Percentiles rank a stretch among this genome's conserved stretches.
Conservation (phyloP, 805 yeast species). For the Metschnikowia amazonensis region DNA sequence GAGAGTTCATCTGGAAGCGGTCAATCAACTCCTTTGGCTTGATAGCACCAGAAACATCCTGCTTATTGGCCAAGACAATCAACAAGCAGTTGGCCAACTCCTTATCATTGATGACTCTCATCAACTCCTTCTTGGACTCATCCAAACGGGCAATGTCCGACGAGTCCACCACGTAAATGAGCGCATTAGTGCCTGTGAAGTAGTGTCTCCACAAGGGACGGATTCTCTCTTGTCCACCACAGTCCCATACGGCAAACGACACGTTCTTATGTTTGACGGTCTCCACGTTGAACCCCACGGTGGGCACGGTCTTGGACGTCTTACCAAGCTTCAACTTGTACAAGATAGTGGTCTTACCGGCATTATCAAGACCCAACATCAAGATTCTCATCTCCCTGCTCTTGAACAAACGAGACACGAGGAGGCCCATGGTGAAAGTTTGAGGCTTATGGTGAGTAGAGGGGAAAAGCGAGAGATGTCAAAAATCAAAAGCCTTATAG, state of each 20-base stretch:
- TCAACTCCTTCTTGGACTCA: constrained; percentile 74
- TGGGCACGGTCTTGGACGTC: constrained; percentile 71
- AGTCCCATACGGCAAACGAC: constrained; percentile 88
- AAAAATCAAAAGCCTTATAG: background rate
- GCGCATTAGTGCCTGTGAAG: constrained; percentile 87
- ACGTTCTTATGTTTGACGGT: constrained; percentile 78
- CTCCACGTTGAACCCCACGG: constrained; percentile 91
- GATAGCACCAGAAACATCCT: constrained; percentile 68
- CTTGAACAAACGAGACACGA: constrained; percentile 42
- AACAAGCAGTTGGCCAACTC: constrained; percentile 78
- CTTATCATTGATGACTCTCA: constrained; percentile 74
- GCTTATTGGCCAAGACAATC: constrained; percentile 85
- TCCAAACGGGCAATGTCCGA: constrained; percentile 68
- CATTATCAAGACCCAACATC: constrained; percentile 90
- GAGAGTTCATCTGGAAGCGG: constrained; percentile 56
- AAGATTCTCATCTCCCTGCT: constrained; percentile 95
- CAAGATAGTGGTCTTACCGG: constrained; percentile 87
- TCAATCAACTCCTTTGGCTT: constrained; percentile 80
- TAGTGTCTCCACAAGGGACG: constrained; percentile 95
- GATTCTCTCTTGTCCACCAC: constrained; percentile 92
- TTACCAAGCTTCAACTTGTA: constrained; percentile 78
- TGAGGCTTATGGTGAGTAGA: no score
- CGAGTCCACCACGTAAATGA: constrained; percentile 86
- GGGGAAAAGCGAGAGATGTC: background rate
- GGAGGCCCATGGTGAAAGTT: constrained; percentile 3